These are phyloP conservation scores for Euphrasia confusa DNA, from an alignment of 257 asterid species.

Conservation along the genomic window DNA sequence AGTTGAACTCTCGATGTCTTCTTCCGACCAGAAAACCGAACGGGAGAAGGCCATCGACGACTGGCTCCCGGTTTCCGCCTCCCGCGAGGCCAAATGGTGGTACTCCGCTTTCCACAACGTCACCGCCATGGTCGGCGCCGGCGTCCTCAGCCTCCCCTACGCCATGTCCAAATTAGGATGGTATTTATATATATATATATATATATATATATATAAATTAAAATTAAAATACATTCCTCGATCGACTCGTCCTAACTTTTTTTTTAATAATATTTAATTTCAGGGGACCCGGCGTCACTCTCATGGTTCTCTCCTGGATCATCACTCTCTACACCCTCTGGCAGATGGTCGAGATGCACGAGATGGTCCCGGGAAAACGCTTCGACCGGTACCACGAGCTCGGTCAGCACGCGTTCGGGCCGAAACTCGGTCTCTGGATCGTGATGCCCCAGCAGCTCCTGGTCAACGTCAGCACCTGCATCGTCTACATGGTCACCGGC, in stretches of 20 bases:
- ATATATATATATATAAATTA: too few relatives aligned
- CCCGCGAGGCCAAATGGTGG: constrained; percentile 66
- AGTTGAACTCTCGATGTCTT: too few relatives aligned
- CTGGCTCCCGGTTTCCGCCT: constrained; percentile 66
- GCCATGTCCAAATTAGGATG: constrained; percentile 69
- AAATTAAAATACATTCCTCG: too few relatives aligned
- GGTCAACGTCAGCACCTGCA: constrained; percentile 54
- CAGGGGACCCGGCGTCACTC: constrained; percentile 59
- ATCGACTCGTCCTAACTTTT: too few relatives aligned
- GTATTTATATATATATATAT: too few relatives aligned
- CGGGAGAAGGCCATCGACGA: constrained; percentile 36
- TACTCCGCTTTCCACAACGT: constrained; percentile 68
- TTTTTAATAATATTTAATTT: too few relatives aligned
- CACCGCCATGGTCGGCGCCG: constrained; percentile 87
- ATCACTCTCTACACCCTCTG: constrained; percentile 65
- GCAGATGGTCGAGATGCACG: constrained; percentile 94
- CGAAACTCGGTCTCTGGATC: constrained; percentile 60
- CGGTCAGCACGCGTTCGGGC: constrained; percentile 66
- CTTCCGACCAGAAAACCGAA: not conserved
- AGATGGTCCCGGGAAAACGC: constrained; percentile 64
- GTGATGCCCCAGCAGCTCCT: constrained; percentile 65
- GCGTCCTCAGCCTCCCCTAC: constrained; percentile 62
- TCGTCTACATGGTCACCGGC: constrained; percentile 75
- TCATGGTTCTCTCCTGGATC: constrained; percentile 48
- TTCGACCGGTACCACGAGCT: constrained; percentile 74